These are phyloP conservation scores for Umbelopsis ramanniana DNA, from an alignment of 192 early-diverging fungal genomes.

Conservation along the genomic window DNA sequence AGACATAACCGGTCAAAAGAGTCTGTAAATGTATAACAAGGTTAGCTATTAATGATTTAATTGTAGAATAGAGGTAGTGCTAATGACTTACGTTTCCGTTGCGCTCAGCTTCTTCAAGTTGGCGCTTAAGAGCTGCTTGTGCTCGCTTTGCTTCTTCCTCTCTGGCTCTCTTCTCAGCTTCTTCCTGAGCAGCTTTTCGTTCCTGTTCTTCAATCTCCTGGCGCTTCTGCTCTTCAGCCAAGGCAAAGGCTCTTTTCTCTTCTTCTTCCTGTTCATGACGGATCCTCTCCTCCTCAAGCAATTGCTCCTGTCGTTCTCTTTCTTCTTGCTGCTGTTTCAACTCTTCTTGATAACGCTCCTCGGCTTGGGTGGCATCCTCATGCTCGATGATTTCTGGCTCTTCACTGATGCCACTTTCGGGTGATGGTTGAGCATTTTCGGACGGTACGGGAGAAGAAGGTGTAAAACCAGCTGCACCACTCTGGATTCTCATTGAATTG, in stretches of 20 bases:
- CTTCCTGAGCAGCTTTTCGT: slow-evolving; percentile 49
- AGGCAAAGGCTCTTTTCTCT: slow-evolving; percentile 36
- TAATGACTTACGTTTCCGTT: slow-evolving; percentile 41
- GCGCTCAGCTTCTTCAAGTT: slow-evolving; percentile 39
- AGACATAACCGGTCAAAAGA: slow-evolving; percentile 38
- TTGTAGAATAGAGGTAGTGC: not conserved
- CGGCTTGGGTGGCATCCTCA: slow-evolving; percentile 9
- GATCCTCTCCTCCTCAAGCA: slow-evolving; percentile 40
- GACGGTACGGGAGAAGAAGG: slow-evolving; percentile 13
- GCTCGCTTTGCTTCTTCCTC: slow-evolving; percentile 23
- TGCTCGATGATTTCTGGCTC: slow-evolving; percentile 25
- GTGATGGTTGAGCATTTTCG: slow-evolving; percentile 26
- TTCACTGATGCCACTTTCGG: slow-evolving; percentile 27
- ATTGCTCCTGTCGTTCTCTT: slow-evolving; percentile 36
- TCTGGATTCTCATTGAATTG: slow-evolving; percentile 26
- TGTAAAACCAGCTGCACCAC: not conserved
- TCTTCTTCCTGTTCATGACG: slow-evolving; percentile 40
- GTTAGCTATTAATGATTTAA: not conserved
- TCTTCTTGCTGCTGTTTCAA: slow-evolving; percentile 29
- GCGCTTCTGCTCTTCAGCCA: slow-evolving; percentile 44
- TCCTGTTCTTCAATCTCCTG: slow-evolving; percentile 41
- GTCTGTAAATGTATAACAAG: slow-evolving; percentile 22
- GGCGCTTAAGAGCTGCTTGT: slow-evolving; percentile 12
- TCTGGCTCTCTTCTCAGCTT: slow-evolving; percentile 30
- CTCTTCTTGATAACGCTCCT: slow-evolving; percentile 21